These are phyloP conservation scores for Lactifluus hygrophoroides DNA, from an alignment of 768 basidiomycete genomes.

Conservation along the genomic window DNA sequence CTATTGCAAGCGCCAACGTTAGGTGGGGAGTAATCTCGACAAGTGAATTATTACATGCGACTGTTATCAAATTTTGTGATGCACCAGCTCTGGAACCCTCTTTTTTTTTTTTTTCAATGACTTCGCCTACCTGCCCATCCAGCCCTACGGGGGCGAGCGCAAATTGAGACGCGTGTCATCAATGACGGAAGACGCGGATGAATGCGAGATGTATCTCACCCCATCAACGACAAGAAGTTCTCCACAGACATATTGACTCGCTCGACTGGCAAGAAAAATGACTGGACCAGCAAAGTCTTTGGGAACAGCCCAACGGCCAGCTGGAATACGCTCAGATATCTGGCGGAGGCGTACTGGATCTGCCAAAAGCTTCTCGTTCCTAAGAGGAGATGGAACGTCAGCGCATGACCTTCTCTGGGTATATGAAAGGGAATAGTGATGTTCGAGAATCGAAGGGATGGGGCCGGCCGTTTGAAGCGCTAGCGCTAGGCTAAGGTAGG, in stretches of 20 bases:
- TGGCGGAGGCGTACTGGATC: conserved; percentile 54
- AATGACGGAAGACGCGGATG: not conserved
- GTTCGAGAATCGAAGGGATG: conserved; percentile 4
- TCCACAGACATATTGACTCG: conserved; percentile 61
- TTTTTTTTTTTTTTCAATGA: not conserved
- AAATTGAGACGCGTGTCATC: conserved; percentile 9
- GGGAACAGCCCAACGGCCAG: conserved; percentile 58
- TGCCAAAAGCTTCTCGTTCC: conserved; percentile 57
- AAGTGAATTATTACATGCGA: conserved; percentile 9
- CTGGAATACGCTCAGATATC: conserved; percentile 65
- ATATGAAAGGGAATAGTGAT: conserved; percentile 10
- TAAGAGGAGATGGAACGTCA: conserved; percentile 24
- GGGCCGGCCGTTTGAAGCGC: not conserved
- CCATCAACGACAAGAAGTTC: conserved; percentile 62
- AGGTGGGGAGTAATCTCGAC: conserved; percentile 4
- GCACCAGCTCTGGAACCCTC: conserved; percentile 1
- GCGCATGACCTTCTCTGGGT: conserved; percentile 1
- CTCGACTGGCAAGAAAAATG: conserved; percentile 55
- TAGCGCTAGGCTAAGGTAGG: not conserved
- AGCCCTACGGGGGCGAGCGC: conserved; percentile 17
- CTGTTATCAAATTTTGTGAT: conserved; percentile 11
- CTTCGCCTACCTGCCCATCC: conserved; percentile 24
- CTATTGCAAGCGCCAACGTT: not conserved
- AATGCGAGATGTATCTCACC: conserved; percentile 33
- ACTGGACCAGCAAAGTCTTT: conserved; percentile 59